Percentiles rank a stretch among this genome's conserved stretches.
These are phyloP conservation scores for Pontederia paniculata DNA, from an alignment of 176 grass and related monocot species.

Conservation along the genomic window DNA sequence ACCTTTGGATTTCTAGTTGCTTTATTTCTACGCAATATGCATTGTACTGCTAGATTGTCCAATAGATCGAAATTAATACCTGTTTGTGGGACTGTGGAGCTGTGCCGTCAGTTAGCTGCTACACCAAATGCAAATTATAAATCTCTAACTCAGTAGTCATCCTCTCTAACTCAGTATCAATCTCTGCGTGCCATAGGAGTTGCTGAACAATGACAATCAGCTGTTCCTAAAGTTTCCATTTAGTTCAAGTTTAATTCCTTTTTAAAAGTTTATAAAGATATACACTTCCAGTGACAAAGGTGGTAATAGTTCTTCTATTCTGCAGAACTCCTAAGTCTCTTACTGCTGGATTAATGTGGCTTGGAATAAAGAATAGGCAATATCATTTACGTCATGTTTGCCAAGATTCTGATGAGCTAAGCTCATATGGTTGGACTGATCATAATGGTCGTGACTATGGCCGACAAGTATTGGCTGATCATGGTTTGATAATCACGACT, in stretches of 20 bases:
- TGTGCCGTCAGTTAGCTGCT: too few relatives aligned
- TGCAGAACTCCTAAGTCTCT: conserved; percentile 66
- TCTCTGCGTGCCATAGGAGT: too few relatives aligned
- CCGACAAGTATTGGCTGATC: conserved; percentile 62
- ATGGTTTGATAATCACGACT: conserved; percentile 53
- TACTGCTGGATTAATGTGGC: conserved; percentile 95
- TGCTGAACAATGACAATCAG: too few relatives aligned
- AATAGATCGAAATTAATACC: too few relatives aligned
- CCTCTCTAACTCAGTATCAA: too few relatives aligned
- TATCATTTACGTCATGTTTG: conserved; percentile 88
- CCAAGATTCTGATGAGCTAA: conserved; percentile 92
- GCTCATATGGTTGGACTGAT: conserved; percentile 69
- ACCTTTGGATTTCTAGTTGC: neutral
- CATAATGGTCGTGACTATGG: conserved; percentile 93
- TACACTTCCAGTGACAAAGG: too few relatives aligned
- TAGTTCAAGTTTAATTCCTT: too few relatives aligned
- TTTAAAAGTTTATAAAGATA: too few relatives aligned
- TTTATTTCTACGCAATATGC: neutral
- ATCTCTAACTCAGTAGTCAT: too few relatives aligned
- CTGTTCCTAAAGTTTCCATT: too few relatives aligned
- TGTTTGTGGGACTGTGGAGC: too few relatives aligned
- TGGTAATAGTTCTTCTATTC: conserved; percentile 20
- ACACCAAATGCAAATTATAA: too few relatives aligned
- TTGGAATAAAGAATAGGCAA: conserved; percentile 70
- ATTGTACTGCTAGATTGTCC: neutral